A percentile compares a stretch with the other conserved stretches of the same genome.
phyloP scores from a whole-genome alignment of 495 filamentous ascomycete species.

The Talaromyces stipitatus region DNA sequence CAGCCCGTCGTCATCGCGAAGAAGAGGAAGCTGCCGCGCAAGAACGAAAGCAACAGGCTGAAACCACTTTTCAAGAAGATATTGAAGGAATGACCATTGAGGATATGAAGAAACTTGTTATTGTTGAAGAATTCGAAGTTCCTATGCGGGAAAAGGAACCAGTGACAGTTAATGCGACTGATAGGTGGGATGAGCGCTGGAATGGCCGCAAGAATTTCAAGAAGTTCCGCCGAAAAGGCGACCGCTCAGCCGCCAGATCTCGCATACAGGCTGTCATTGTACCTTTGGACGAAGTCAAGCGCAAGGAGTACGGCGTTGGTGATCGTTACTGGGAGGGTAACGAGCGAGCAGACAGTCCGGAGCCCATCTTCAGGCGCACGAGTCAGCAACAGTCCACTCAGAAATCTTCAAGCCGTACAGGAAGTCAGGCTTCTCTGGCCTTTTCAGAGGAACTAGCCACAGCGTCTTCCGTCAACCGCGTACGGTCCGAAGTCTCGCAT shows the following conservation, averaged over 20 bases:
- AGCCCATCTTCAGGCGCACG: constrained; percentile 11
- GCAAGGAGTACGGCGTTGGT: constrained; percentile 75
- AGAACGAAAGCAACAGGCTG: constrained; percentile 39
- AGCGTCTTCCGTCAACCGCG: constrained; percentile 7
- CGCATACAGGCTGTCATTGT: constrained; percentile 61
- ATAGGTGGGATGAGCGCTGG: constrained; percentile 85
- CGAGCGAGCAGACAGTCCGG: constrained; percentile 15
- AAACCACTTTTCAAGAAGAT: constrained; percentile 43
- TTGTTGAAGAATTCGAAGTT: constrained; percentile 75
- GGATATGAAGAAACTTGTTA: constrained; percentile 65
- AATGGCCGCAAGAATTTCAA: constrained; percentile 98
- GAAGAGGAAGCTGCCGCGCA: constrained; percentile 55
- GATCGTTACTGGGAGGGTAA: constrained; percentile 67
- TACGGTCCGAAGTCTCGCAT: constrained; percentile 7
- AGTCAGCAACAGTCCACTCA: constrained; percentile 14
- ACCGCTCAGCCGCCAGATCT: constrained; percentile 30
- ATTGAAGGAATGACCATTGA: constrained; percentile 57
- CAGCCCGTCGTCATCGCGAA: constrained; percentile 59
- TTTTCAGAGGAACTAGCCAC: constrained; percentile 2
- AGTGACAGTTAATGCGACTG: constrained; percentile 28
- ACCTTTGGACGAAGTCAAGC: constrained; percentile 67
- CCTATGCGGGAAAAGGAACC: constrained; percentile 15
- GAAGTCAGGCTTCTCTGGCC: constrained; percentile 8
- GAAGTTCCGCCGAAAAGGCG: constrained; percentile 63
- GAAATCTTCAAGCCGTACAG: constrained; percentile 13